These are phyloP conservation scores for Oryza glaberrima DNA, from an alignment of 176 grass and related monocot genomes.

Conservation along the genomic window DNA sequence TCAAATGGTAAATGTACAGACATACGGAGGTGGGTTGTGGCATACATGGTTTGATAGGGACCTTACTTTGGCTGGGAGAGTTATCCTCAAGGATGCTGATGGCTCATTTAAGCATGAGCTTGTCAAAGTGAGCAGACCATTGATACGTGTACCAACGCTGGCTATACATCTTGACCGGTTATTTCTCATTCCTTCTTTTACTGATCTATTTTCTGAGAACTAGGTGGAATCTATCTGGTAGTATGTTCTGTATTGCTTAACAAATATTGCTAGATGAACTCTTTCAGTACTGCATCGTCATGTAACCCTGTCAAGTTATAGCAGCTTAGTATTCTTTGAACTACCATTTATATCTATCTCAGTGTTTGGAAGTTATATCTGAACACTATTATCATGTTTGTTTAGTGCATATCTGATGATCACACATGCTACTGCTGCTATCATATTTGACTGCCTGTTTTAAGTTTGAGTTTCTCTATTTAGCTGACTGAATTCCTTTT, in stretches of 20 bases:
- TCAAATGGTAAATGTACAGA: slow-evolving; percentile 91
- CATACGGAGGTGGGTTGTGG: slow-evolving; percentile 83
- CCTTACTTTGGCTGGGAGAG: slow-evolving; percentile 83
- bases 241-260: background rate
- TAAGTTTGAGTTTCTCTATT: background rate
- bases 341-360: background rate
- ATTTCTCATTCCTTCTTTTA: slow-evolving; percentile 47
- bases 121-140: slow-evolving; percentile 82
- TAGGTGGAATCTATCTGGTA: background rate
- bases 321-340: background rate
- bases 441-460: background rate
- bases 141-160: slow-evolving; percentile 88
- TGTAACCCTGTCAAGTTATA: slow-evolving; percentile 1
- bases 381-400: background rate
- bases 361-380: background rate
- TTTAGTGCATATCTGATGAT: background rate
- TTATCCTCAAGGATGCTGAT: slow-evolving; percentile 76
- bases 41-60: slow-evolving; percentile 98
- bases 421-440: background rate
- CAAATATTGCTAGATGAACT: slow-evolving; percentile 5
- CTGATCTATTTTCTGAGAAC: background rate
- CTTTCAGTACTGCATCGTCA: background rate
- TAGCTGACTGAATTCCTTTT: slow-evolving; percentile 49
- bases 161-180: slow-evolving; percentile 99
- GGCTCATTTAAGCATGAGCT: slow-evolving; percentile 82